phyloP scores from a whole-genome alignment of 345 rosid species.

The Eucalyptus dawsonii region DNA sequence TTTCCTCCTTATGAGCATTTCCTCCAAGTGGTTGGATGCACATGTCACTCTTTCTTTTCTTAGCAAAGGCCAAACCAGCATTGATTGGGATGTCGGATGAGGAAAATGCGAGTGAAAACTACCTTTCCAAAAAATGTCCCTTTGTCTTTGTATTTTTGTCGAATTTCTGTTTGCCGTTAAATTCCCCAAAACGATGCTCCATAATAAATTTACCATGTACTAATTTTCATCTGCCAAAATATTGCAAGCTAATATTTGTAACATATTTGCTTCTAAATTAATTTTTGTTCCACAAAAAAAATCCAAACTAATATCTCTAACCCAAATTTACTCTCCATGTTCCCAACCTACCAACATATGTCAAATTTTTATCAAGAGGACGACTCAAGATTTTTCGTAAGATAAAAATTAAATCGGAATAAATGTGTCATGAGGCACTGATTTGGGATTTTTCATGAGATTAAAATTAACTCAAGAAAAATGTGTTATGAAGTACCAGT shows the following conservation, averaged over 20 bases:
- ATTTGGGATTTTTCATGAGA: neutral
- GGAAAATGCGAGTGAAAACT: neutral
- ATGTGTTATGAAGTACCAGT: accelerated
- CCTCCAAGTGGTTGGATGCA: neutral
- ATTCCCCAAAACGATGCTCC: neutral
- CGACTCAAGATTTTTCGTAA: neutral
- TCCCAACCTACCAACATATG: neutral
- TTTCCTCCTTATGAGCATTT: neutral
- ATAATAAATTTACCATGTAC: neutral
- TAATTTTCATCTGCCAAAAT: neutral
- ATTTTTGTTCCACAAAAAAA: neutral
- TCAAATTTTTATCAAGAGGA: neutral
- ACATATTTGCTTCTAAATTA: neutral
- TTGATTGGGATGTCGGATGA: neutral
- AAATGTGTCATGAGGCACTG: accelerated
- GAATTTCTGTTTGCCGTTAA: neutral
- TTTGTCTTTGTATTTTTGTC: neutral
- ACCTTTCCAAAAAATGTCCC: neutral
- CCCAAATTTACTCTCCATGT: neutral
- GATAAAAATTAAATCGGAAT: neutral
- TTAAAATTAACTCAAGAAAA: neutral
- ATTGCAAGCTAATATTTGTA: neutral
- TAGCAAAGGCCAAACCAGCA: neutral
- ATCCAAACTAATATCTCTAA: accelerated
- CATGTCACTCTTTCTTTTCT: neutral